A percentile compares a stretch with the other conserved stretches of the same genome.
phyloP scores from a whole-genome alignment of 2,329 filamentous ascomycete genomes.

The Fragosphaeria purpurea region DNA sequence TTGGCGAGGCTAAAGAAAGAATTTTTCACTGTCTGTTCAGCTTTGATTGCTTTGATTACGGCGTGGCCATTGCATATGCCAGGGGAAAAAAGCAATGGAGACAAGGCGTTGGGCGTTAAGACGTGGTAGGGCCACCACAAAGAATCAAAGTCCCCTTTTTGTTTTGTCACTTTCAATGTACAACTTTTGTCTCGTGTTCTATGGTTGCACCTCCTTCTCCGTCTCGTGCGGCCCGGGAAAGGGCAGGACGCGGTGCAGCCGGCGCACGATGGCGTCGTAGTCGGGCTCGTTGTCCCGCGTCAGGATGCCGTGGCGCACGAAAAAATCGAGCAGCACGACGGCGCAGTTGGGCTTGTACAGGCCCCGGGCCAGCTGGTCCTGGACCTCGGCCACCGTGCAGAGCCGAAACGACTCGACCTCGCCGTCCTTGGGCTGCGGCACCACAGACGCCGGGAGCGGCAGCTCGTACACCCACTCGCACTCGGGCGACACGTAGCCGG shows the following conservation, averaged over 20 bases:
- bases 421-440: constrained; percentile 69
- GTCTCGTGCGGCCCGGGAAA: constrained; percentile 59
- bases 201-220: too few relatives aligned
- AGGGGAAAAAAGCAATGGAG: too few relatives aligned
- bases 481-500: constrained; percentile 77
- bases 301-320: constrained; percentile 73
- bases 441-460: constrained; percentile 54
- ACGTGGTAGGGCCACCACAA: too few relatives aligned
- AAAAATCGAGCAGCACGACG: constrained; percentile 76
- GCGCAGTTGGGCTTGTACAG: constrained; percentile 93
- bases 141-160: too few relatives aligned
- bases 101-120: too few relatives aligned
- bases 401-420: constrained; percentile 83
- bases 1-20: too few relatives aligned
- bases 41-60: too few relatives aligned
- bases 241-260: constrained; percentile 68
- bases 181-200: too few relatives aligned
- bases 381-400: constrained; percentile 61
- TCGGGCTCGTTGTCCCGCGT: constrained; percentile 69
- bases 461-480: constrained; percentile 88
- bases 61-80: too few relatives aligned
- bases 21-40: too few relatives aligned
- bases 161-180: too few relatives aligned
- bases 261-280: constrained; percentile 63
- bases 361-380: constrained; percentile 56